Conservation (phyloP, 2,329 filamentous ascomycete genomes). For the Monosporascus sp. region DNA sequence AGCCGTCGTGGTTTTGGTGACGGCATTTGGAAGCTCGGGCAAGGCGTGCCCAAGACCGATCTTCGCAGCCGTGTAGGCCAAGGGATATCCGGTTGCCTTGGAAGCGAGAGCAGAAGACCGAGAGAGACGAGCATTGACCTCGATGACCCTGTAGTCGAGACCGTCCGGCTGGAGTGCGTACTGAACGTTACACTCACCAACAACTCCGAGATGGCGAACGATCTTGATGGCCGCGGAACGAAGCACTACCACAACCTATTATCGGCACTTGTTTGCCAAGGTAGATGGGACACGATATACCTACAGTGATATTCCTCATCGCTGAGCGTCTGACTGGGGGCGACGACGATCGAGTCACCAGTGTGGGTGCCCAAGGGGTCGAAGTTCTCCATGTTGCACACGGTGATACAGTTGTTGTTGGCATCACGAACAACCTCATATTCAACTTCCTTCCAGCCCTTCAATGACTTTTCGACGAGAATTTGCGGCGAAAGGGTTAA, state of each 20-base stretch:
- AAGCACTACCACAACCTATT: constrained; percentile 51
- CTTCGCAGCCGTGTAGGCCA: constrained; percentile 97
- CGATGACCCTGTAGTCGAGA: constrained; percentile 96
- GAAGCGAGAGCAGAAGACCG: constrained; percentile 95
- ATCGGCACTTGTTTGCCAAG: no score
- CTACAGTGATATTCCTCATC: constrained; percentile 92
- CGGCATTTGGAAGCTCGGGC: constrained; percentile 92
- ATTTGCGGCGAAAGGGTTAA: constrained; percentile 94
- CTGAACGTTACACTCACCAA: constrained; percentile 98
- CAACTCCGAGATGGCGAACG: constrained; percentile 90
- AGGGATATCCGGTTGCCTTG: constrained; percentile 94
- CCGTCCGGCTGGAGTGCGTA: constrained; percentile 96
- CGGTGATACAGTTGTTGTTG: constrained; percentile 97
- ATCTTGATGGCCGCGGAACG: constrained; percentile 97
- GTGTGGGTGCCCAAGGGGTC: constrained; percentile 97
- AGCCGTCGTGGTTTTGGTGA: constrained; percentile 96
- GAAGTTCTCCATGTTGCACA: constrained; percentile 99
- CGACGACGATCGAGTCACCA: constrained; percentile 97
- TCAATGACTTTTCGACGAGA: constrained; percentile 94
- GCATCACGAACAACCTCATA: constrained; percentile 98
- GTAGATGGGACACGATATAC: no score
- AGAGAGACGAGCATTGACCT: constrained; percentile 97
- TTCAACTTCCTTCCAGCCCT: constrained; percentile 99
- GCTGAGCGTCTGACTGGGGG: constrained; percentile 91
- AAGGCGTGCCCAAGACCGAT: constrained; percentile 94